Base-by-base conservation (phyloP, 805 yeast species). In the Cyberlindnera mycetangii region DNA sequence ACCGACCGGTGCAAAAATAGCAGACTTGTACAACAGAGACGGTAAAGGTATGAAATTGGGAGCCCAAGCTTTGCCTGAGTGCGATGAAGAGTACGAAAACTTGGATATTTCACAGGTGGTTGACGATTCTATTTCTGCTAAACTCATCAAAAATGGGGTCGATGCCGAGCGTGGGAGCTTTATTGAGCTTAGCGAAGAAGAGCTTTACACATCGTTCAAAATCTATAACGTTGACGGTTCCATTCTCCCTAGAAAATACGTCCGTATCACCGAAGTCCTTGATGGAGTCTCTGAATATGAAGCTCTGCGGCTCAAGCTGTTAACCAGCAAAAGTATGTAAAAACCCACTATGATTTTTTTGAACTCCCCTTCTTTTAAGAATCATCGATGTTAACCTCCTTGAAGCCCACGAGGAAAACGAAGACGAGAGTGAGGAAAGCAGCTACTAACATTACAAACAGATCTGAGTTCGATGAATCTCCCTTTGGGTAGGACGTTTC, bases 91-190 rank as follows among this genome's bases (percentile, higher is more conserved):
- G 30, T 77, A 76, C 51, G 64, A 63, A 12, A 76, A 75, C 54
- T 52, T 77, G 32, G 72, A 71, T 24, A 55, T 70, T 4, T 57
- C 71, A 0, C 56, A 55, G 8, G 69, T 64, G 20, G 67, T 71
- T 12, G 66, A 72, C 9, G 64, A 59, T 7, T 74, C 75, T 0
- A 53, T 69, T 66, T 79, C 76, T 1, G 59, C 62, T 5, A 66
- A 65, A 0, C 58, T 81, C 39, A 71, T 83, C 32, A 65, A 66
- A 22, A 58, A 55, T 9, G 87, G 88, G 1, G 81, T 76, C 5
- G 59, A 66, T 7, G 69, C 66, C 0, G 56, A 61, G 9, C 62
- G 58, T 37, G 92, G 92, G 0, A 63, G 64, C 45, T 81, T 62
- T 55, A 74, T 81, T 8, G 55, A 66, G 4, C 57, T 84, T 8